phyloP scores from a whole-genome alignment of 2,329 filamentous ascomycete genomes.

The Fusarium sp. region DNA sequence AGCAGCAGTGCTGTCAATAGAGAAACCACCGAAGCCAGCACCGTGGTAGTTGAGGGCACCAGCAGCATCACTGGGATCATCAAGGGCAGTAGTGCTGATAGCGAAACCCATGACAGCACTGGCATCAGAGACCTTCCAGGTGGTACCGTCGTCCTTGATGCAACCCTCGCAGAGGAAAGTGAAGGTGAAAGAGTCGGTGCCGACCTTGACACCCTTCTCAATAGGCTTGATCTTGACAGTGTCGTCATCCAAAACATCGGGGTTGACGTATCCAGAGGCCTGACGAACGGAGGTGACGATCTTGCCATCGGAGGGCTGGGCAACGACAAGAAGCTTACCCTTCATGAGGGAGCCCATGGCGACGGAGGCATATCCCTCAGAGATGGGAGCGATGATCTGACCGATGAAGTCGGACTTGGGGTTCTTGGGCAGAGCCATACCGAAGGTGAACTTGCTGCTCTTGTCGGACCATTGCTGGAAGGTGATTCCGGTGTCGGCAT shows the following conservation, averaged over 20 bases:
- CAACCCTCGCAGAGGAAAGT: conserved; percentile 74
- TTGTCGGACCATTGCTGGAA: conserved; percentile 63
- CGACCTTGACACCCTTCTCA: conserved; percentile 68
- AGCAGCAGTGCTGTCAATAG: conserved; percentile 51
- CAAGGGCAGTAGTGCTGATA: conserved; percentile 58
- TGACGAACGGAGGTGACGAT: conserved; percentile 69
- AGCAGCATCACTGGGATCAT: conserved; percentile 48
- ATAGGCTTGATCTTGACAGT: conserved; percentile 63
- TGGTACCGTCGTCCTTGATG: conserved; percentile 60
- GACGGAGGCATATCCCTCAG: conserved; percentile 63
- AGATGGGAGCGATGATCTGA: conserved; percentile 61
- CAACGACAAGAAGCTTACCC: conserved; percentile 66
- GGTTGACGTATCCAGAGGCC: conserved; percentile 68
- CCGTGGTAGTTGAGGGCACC: conserved; percentile 55
- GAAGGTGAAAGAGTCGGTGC: conserved; percentile 67
- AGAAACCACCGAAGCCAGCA: conserved; percentile 60
- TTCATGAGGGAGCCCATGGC: conserved; percentile 68
- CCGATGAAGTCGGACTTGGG: conserved; percentile 70
- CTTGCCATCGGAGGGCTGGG: conserved; percentile 64
- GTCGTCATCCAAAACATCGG: conserved; percentile 69
- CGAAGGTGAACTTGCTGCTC: conserved; percentile 62
- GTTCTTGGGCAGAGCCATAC: conserved; percentile 64
- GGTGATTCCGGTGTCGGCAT: conserved; percentile 62
- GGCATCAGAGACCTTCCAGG: conserved; percentile 57
- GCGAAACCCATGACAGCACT: conserved; percentile 66